These are phyloP conservation scores for Neopestalotiopsis clavispora DNA, from an alignment of 2,329 filamentous ascomycete genomes.

Conservation along the genomic window DNA sequence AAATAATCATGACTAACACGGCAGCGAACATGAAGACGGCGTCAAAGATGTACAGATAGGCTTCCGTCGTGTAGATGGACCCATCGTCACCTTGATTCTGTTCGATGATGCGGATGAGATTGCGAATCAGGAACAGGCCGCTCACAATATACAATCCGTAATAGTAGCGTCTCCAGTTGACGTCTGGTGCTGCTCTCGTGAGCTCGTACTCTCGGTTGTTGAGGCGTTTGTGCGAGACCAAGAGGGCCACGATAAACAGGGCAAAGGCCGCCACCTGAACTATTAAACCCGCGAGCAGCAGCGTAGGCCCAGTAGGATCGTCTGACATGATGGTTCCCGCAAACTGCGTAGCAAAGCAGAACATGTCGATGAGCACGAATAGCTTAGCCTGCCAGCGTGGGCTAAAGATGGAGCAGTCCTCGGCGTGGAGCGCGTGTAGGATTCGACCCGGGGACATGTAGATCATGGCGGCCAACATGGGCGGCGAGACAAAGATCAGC, in stretches of 20 bases:
- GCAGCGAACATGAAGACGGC: not conserved
- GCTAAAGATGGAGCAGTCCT: not conserved
- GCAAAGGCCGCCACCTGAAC: not conserved
- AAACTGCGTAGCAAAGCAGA: not conserved
- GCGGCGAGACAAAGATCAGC: not conserved
- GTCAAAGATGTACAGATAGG: not conserved
- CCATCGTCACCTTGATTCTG: not conserved
- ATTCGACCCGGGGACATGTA: constrained; percentile 1
- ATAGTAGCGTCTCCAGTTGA: not conserved
- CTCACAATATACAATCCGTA: not conserved
- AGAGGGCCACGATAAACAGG: not conserved
- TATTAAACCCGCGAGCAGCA: not conserved
- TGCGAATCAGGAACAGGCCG: not conserved
- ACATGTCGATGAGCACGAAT: not conserved
- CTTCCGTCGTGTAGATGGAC: not conserved
- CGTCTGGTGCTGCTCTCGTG: not conserved
- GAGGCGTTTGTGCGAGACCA: not conserved
- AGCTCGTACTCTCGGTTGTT: not conserved
- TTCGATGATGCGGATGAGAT: not conserved
- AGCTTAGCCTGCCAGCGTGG: not conserved
- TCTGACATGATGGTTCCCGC: not conserved
- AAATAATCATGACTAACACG: not conserved
- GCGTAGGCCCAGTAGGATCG: not conserved
- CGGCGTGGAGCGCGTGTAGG: not conserved
- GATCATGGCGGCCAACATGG: not conserved